A percentile compares a stretch with the other conserved stretches of the same genome.
Evolutionary conservation across 2,329 filamentous ascomycete genomes (phyloP).

Genomic region (Didymella segeticola): DNA sequence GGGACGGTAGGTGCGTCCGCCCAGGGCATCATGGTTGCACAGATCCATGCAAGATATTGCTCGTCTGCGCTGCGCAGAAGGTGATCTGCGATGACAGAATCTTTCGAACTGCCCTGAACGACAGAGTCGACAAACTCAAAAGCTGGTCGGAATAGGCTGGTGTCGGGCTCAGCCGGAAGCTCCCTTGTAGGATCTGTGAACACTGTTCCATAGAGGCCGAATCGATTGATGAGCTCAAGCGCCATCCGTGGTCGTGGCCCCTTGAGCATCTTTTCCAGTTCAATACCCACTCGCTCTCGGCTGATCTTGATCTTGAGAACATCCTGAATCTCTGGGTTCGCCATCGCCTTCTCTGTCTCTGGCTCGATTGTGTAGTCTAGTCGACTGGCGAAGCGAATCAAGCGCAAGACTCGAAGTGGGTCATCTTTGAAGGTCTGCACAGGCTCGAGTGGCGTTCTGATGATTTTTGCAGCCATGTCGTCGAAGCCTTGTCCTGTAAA

Average conservation of each 20-base stretch:
- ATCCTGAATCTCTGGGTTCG: constrained; percentile 74
- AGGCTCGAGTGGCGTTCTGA: constrained; percentile 86
- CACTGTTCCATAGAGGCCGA: constrained; percentile 73
- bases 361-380: constrained; percentile 79
- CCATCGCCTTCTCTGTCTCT: constrained; percentile 75
- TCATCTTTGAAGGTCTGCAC: constrained; percentile 95
- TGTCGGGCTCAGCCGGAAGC: constrained; percentile 63
- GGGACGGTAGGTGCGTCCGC: constrained; percentile 57
- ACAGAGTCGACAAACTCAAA: constrained; percentile 66
- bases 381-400: constrained; percentile 89
- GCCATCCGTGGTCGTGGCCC: constrained; percentile 67
- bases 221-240: constrained; percentile 69
- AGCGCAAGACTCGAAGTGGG: constrained; percentile 81
- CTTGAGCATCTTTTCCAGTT: constrained; percentile 90
- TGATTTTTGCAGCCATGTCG: constrained; percentile 75
- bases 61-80: constrained; percentile 71
- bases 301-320: constrained; percentile 89
- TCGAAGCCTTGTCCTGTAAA: constrained; percentile 75
- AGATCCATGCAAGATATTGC: constrained; percentile 76
- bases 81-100: constrained; percentile 47
- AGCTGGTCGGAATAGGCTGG: constrained; percentile 65
- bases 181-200: constrained; percentile 72
- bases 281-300: constrained; percentile 83
- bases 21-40: constrained; percentile 80
- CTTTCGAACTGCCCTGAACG: constrained; percentile 6